Evolutionary conservation across 108 stramenopile genomes (phyloP).

Genomic region (Cyclostephanos tholiformis): DNA sequence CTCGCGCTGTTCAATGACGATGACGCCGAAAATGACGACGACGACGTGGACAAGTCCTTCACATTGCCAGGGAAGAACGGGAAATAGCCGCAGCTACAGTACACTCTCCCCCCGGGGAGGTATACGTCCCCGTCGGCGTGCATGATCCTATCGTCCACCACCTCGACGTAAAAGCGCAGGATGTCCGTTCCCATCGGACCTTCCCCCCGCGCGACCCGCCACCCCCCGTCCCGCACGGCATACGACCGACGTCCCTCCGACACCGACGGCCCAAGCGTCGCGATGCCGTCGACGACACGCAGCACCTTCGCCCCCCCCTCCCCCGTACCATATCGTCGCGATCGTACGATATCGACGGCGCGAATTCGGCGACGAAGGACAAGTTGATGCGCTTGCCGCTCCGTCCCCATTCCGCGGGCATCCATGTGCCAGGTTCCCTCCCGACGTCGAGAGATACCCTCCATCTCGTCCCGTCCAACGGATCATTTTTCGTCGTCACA

Average conservation of each 20-base stretch:
- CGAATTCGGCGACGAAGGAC: constrained; percentile 65
- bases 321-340: constrained; percentile 72
- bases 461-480: constrained; percentile 68
- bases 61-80: constrained; percentile 33
- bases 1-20: constrained; percentile 24
- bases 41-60: neutral
- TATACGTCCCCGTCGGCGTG: constrained; percentile 60
- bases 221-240: constrained; percentile 63
- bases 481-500: constrained; percentile 2
- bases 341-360: constrained; percentile 55
- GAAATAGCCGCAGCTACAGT: constrained; percentile 83
- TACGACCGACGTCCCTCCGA: constrained; percentile 53
- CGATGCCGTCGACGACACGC: constrained; percentile 41
- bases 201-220: constrained; percentile 62
- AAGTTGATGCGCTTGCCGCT: constrained; percentile 64
- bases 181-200: constrained; percentile 74
- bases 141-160: constrained; percentile 54
- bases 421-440: constrained; percentile 58
- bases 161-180: constrained; percentile 70
- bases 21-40: too few relatives aligned
- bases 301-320: constrained; percentile 48
- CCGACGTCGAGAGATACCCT: constrained; percentile 69
- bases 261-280: constrained; percentile 48
- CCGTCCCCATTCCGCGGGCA: constrained; percentile 79
- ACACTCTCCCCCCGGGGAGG: constrained; percentile 72